Evolutionary conservation across 768 basidiomycete species (phyloP), one percentile per base, ranked within the genome.

Genomic region (Mycena kentingensis): DNA sequence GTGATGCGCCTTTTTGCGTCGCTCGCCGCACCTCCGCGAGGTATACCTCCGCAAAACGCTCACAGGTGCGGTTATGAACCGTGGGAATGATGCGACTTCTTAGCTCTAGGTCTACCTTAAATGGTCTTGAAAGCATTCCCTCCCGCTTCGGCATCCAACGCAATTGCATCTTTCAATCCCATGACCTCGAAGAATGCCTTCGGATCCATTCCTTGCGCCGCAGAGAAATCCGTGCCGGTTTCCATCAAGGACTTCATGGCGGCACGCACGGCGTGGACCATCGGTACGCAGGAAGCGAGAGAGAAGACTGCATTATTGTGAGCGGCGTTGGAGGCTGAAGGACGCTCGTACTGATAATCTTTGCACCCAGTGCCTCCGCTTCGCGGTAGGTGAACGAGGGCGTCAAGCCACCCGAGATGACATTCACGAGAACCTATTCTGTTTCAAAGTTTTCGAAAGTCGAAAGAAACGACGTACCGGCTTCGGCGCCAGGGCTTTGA

Each of bases 351-450:
- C 87, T 88, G 67, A 89, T 88, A 44, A 89, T 82, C 66, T 88
- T 89, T 28, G 86, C 87, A 18, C 88, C 88, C 64, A 80, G 75
- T n/a, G 69, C 70, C 65, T 88, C 87, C 0, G 87, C 88, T 64
- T 89, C 83, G 43, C 80, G 67, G 49, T 72, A 77, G 1, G 86
- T 89, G 65, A 88, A 88, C 5, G 85, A 82, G 5, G 88, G 88
- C 0, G 88, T 88, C 37, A 89, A 71, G 15, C 88, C 88, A 34
- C 87, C 87, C 5, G 86, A 87, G 55, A 90, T 88, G n/a, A 89
- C 87, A 55, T 90, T 90, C 36, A 89, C 86, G 26, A 90, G 84
- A 29, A 88, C 80, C 78, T 80, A 36, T 39, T 21, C 34, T 19
- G 37, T 43, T 21, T 47, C 15, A 31, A 22, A 45, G 32, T 21